Percentiles rank a stretch among this genome's conserved stretches.
Evolutionary conservation across 2,329 filamentous ascomycete genomes (phyloP).

Genomic region (Cladophialophora exuberans): DNA sequence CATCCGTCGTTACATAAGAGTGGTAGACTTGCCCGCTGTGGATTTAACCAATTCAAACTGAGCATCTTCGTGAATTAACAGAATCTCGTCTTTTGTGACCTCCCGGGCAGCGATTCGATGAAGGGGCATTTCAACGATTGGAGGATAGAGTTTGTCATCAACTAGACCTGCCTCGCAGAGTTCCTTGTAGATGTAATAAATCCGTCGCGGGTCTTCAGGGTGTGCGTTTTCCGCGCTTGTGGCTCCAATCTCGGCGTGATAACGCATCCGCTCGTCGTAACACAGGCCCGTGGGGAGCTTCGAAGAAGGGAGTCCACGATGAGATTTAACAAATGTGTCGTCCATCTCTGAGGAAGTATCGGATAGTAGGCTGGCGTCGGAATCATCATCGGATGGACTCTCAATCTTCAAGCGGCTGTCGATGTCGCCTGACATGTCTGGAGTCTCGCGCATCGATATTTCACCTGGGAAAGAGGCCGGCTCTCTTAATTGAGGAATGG

Average conservation of each 20-base stretch:
- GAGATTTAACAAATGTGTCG: constrained; percentile 35
- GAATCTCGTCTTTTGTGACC: constrained; percentile 79
- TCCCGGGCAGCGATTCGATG: constrained; percentile 74
- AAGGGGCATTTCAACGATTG: constrained; percentile 57
- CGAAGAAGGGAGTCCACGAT: constrained; percentile 49
- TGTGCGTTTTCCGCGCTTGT: constrained; percentile 72
- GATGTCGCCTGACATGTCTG: constrained; percentile 23
- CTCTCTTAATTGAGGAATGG: constrained; percentile 16
- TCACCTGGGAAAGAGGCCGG: constrained; percentile 14
- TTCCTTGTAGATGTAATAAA: constrained; percentile 89
- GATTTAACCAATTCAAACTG: constrained; percentile 79
- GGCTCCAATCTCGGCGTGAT: constrained; percentile 81
- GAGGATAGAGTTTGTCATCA: constrained; percentile 57
- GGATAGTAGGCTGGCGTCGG: constrained; percentile 26
- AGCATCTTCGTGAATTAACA: constrained; percentile 72
- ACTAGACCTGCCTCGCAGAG: constrained; percentile 82
- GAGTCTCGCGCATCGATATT: constrained; percentile 27
- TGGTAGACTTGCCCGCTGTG: constrained; percentile 43
- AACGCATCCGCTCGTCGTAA: constrained; percentile 94
- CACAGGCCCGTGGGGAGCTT: constrained; percentile 74
- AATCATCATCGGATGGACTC: constrained; percentile 27
- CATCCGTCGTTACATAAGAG: not conserved
- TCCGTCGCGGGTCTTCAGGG: constrained; percentile 89
- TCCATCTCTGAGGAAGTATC: constrained; percentile 35
- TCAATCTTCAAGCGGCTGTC: constrained; percentile 26